A percentile compares a stretch with the other conserved stretches of the same genome.
phyloP scores from a whole-genome alignment of 306 rosid species.

The Castanea mollissima region DNA sequence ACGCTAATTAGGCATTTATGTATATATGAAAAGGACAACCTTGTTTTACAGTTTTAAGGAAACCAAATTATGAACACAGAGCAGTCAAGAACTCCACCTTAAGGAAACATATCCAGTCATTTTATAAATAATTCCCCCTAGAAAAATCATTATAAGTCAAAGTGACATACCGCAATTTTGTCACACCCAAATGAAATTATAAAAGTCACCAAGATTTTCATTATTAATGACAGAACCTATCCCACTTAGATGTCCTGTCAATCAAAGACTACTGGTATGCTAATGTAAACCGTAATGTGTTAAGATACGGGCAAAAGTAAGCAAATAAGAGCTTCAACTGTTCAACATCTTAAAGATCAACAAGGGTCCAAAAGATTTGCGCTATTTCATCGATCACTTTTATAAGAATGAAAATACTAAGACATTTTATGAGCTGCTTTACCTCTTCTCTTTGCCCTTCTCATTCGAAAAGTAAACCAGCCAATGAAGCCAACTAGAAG shows the following conservation, averaged over 20 bases:
- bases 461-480: not conserved
- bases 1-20: not conserved
- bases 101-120: no score
- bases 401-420: not conserved
- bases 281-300: not conserved
- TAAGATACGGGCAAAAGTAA: not conserved
- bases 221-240: no score
- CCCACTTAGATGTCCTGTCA: no score
- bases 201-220: no score
- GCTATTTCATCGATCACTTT: not conserved
- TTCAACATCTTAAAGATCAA: not conserved
- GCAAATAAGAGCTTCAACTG: not conserved
- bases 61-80: no score
- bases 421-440: not conserved
- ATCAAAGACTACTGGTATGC: no score
- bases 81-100: no score
- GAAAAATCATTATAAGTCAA: no score
- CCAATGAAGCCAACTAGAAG: conserved; percentile 7
- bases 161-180: not conserved
- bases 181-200: no score
- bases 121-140: no score
- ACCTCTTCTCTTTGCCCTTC: conserved; percentile 15
- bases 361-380: not conserved
- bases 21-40: not conserved
- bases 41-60: not conserved